phyloP scores from a whole-genome alignment of 2,329 filamentous ascomycete species.

The Alternaria tenuissima region DNA sequence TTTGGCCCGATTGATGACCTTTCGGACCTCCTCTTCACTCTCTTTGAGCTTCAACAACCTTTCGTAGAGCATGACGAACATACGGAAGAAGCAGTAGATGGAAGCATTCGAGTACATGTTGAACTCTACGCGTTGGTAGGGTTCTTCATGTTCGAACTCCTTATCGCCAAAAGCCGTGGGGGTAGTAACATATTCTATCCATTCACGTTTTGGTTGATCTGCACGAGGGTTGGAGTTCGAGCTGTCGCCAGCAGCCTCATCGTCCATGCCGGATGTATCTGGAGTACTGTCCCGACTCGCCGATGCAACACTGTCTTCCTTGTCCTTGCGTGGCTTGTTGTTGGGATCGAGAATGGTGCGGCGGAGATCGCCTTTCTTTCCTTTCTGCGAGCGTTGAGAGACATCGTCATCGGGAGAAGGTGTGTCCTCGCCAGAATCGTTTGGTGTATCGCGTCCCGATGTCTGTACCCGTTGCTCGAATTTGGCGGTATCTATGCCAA shows the following conservation, averaged over 20 bases:
- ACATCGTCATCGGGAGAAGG: constrained; percentile 74
- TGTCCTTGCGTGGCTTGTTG: constrained; percentile 75
- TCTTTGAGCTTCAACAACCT: constrained; percentile 85
- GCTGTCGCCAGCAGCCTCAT: constrained; percentile 74
- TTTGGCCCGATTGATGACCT: constrained; percentile 76
- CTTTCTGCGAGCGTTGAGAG: constrained; percentile 71
- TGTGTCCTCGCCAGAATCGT: constrained; percentile 66
- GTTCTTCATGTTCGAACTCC: constrained; percentile 77
- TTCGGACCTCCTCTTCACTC: constrained; percentile 74
- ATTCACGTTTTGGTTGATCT: constrained; percentile 72
- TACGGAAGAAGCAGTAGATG: constrained; percentile 92
- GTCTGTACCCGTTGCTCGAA: constrained; percentile 72
- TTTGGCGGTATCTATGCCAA: constrained; percentile 59
- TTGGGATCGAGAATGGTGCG: constrained; percentile 85
- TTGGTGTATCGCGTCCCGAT: constrained; percentile 49
- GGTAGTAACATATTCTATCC: constrained; percentile 65
- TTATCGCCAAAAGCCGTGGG: constrained; percentile 66
- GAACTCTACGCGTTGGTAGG: constrained; percentile 81
- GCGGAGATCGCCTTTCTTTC: constrained; percentile 73
- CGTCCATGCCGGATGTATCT: constrained; percentile 79
- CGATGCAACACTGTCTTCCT: constrained; percentile 79
- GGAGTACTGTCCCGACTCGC: constrained; percentile 90
- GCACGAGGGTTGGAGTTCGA: constrained; percentile 62
- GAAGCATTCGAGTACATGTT: constrained; percentile 92
- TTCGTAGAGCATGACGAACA: constrained; percentile 90